Evolutionary conservation across 805 yeast genomes (phyloP).

Genomic region (Hanseniaspora taiwanica): DNA sequence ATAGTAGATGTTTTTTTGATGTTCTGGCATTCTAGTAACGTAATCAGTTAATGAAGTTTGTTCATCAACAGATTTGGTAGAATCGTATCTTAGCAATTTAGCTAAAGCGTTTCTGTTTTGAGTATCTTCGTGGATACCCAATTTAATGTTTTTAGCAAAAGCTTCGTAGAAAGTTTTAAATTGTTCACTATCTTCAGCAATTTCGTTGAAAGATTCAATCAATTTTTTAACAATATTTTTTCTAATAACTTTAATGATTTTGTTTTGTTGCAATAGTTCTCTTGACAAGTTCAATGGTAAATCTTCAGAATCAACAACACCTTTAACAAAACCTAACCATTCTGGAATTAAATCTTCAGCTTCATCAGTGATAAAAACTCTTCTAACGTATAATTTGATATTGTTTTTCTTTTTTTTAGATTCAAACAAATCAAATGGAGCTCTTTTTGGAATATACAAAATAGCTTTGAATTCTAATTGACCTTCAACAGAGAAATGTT

Average conservation of each 20-base stretch:
- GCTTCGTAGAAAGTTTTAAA: constrained; percentile 97
- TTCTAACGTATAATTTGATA: constrained; percentile 97
- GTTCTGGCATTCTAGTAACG: constrained; percentile 99
- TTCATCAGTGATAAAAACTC: constrained; percentile 98
- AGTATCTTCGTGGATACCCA: constrained; percentile 98
- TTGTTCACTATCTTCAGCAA: constrained; percentile 97
- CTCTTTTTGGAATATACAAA: constrained; percentile 95
- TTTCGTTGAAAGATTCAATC: constrained; percentile 97
- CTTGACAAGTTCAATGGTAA: constrained; percentile 98
- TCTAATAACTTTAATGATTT: constrained; percentile 97
- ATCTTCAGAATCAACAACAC: constrained; percentile 99
- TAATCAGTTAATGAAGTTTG: constrained; percentile 89
- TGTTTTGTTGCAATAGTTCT: constrained; percentile 99
- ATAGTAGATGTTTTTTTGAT: constrained; percentile 98
- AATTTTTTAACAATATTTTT: constrained; percentile 98
- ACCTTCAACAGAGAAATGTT: constrained; percentile 99
- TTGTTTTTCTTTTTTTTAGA: constrained; percentile 97
- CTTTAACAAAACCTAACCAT: constrained; percentile 94
- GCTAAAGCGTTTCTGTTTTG: constrained; percentile 95
- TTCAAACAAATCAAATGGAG: constrained; percentile 97
- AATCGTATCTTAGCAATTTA: constrained; percentile 91
- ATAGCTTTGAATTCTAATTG: constrained; percentile 98
- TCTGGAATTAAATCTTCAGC: constrained; percentile 99
- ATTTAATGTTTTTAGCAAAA: constrained; percentile 94
- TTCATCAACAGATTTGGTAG: constrained; percentile 92